Base-by-base conservation (phyloP, 768 basidiomycete genomes). In the Leucocoprinus leucothites region DNA sequence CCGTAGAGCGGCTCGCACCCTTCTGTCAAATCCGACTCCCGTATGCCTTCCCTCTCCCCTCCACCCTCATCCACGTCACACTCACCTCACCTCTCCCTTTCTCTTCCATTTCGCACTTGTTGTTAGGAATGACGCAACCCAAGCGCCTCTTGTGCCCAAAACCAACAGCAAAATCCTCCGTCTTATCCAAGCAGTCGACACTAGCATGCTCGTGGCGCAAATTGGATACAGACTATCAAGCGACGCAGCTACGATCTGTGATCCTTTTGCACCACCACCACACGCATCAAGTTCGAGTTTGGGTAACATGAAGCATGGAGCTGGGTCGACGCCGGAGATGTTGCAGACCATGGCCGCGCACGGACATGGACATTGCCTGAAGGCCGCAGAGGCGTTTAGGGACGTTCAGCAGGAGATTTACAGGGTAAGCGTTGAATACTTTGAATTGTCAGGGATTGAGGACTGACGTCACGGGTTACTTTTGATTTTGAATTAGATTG, bases 381-480 rank as follows among this genome's bases (percentile, higher is more conserved):
- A 64, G 36, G 64, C 66, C 22, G 59, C 51, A 24, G 57, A 61
- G 7, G 62, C 65, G 0, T 71, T 74, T 48, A 65, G 62, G 38
- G 67, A 69, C 31, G 65, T 69, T n/a, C 60, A 65, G 42, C 74
- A 75, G 58, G 69, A 72, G 34, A 59, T 73, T 9, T 74, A 70
- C 57, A 71, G 69, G 63, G 74, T 73, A n/a, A 31, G 31, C 11
- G 11, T 19, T 63, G 49, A 8, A 5, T 46, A 44, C n/a, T 26
- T 6, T 18, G 18, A 1, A 38, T 54, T n/a, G n/a, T 13, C 48
- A 18, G 11, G 25, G n/a, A 13, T 51, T 1, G 40, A n/a, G 18
- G 47, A 35, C 47, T 18, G 3, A 19, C 16, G 31, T 44, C 5
- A 14, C 41, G 19, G 8, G n/a, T 40, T 43, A 34, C 45, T 21